Evolutionary conservation across 163 green algal species (phyloP).

Genomic region (Coccomyxa subellipsoidea): DNA sequence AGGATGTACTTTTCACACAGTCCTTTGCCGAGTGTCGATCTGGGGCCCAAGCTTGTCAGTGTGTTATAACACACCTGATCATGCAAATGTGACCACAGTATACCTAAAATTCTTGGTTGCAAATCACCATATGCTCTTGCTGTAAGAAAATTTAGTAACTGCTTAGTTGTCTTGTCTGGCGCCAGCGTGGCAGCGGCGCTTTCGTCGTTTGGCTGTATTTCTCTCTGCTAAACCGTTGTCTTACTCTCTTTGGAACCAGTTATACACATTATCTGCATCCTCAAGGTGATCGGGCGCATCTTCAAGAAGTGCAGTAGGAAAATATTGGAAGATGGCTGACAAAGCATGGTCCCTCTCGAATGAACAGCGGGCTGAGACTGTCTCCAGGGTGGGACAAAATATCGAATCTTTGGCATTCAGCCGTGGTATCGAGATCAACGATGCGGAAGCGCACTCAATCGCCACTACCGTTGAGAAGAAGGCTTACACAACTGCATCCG

Average conservation of each 20-base stretch:
- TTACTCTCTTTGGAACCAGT: too few relatives aligned
- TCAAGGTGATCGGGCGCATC: too few relatives aligned
- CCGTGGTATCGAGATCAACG: not conserved
- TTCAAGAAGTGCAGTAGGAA: not conserved
- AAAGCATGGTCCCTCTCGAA: not conserved
- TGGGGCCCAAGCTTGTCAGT: too few relatives aligned
- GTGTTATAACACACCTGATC: too few relatives aligned
- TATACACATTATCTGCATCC: too few relatives aligned
- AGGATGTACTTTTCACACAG: too few relatives aligned
- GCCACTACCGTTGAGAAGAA: constrained; percentile 55
- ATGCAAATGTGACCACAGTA: too few relatives aligned
- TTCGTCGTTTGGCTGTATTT: not conserved
- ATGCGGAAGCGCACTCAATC: not conserved
- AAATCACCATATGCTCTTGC: too few relatives aligned
- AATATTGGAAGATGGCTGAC: not conserved
- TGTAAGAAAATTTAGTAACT: too few relatives aligned
- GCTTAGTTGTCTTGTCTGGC: not conserved
- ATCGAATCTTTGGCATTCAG: constrained; percentile 1
- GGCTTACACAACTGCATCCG: constrained; percentile 75
- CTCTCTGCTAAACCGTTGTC: too few relatives aligned
- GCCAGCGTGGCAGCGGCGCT: not conserved
- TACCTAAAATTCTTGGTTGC: too few relatives aligned
- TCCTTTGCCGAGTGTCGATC: too few relatives aligned
- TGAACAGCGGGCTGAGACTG: not conserved
- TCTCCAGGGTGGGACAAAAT: not conserved